Percentiles rank a stretch among this genome's conserved stretches.
phyloP scores from a whole-genome alignment of 176 grass and related monocot species.

The Oryza glumipatula region DNA sequence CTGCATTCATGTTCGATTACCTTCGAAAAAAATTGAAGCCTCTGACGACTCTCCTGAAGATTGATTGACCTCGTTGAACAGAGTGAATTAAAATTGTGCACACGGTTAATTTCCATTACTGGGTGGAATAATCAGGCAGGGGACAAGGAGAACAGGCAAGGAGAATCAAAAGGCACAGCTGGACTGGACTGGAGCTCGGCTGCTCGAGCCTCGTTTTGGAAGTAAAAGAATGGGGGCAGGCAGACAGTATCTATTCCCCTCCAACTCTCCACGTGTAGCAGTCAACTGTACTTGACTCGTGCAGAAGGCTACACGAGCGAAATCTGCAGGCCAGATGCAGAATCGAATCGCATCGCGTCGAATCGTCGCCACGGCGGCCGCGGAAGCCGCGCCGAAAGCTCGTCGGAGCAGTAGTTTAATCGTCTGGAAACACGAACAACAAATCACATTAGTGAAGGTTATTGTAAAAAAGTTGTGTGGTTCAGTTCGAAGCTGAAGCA shows the following conservation, averaged over 20 bases:
- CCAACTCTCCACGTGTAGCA: constrained; percentile 3
- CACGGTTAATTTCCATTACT: not conserved
- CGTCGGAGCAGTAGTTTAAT: constrained; percentile 21
- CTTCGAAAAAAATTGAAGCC: not conserved
- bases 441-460: not conserved
- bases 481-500: not conserved
- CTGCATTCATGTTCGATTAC: not conserved
- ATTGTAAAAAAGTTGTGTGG: no score
- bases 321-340: not conserved
- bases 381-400: constrained; percentile 53
- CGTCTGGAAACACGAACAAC: not conserved
- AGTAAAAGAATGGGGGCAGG: not conserved
- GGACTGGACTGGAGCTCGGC: constrained; percentile 25
- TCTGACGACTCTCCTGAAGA: not conserved
- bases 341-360: constrained; percentile 8
- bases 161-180: constrained; percentile 29
- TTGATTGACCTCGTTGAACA: not conserved
- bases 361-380: constrained; percentile 16
- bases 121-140: not conserved
- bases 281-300: constrained; percentile 41
- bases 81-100: not conserved
- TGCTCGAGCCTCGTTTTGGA: not conserved
- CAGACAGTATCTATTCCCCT: constrained; percentile 9
- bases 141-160: constrained; percentile 9
- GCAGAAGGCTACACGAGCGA: constrained; percentile 9